Conservation (phyloP, 805 yeast genomes). For the Wickerhamiella domercqiae region DNA sequence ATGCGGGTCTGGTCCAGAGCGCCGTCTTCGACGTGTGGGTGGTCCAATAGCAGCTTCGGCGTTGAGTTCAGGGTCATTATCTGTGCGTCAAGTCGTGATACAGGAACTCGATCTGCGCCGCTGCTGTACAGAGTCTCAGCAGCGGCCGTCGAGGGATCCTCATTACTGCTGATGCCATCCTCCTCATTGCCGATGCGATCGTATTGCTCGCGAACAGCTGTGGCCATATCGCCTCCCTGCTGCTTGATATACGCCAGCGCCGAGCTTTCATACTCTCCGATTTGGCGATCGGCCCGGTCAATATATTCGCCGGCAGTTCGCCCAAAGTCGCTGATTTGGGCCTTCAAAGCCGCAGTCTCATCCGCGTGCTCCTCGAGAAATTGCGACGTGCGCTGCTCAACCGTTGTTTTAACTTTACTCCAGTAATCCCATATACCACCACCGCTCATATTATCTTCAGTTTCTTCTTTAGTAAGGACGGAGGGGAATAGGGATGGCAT, state of each 20-base stretch:
- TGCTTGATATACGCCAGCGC: constrained; percentile 47
- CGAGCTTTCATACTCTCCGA: constrained; percentile 56
- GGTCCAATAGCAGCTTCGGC: constrained; percentile 29
- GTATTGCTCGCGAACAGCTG: constrained; percentile 31
- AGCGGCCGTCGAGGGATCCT: background rate
- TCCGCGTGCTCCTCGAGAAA: constrained; percentile 10
- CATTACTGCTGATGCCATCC: constrained; percentile 23
- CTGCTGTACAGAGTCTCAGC: constrained; percentile 32
- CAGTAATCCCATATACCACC: constrained; percentile 2
- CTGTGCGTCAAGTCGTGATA: constrained; percentile 50
- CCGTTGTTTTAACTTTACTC: background rate
- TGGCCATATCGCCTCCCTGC: constrained; percentile 33
- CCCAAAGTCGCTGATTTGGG: constrained; percentile 22
- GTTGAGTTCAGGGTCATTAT: constrained; percentile 39
- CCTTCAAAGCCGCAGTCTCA: constrained; percentile 12
- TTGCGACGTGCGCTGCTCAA: constrained; percentile 2
- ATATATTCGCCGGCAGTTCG: constrained; percentile 44
- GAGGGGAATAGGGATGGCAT: no score
- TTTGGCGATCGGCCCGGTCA: constrained; percentile 55
- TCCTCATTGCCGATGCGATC: background rate
- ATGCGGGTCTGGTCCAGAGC: constrained; percentile 35
- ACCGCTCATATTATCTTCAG: background rate
- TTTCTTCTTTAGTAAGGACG: background rate
- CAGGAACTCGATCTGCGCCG: constrained; percentile 22
- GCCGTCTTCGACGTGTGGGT: constrained; percentile 22